Base-by-base conservation (phyloP, 371 early-diverging fungal species). In the Mucor sp. region DNA sequence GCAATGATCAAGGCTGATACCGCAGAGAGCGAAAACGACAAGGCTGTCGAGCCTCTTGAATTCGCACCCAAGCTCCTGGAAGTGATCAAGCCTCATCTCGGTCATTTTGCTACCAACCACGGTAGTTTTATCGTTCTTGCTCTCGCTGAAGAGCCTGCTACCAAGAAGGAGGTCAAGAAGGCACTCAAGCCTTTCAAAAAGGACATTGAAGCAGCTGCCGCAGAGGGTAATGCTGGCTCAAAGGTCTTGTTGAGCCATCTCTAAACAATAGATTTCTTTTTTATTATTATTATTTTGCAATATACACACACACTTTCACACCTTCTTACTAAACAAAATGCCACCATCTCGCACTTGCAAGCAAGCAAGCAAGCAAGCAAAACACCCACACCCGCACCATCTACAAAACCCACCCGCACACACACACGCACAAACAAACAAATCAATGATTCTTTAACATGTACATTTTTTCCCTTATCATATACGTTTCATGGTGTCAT, bases 131-230 rank as follows among this genome's bases (percentile, higher is more conserved):
- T 88, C 62, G 81, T 90, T 6, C 72, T 90, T 58, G 80, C 90
- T 15, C 79, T 90, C 62, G 78, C 86, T 56, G 88, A 90, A 77
- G 85, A 85, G 65, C 80, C 85, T 15, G 83, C 85, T n/a, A 86
- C 87, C 30, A 55, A 64, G 25, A 71, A 78, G 35, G 71, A 71
- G 21, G 75, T 74, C 7, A 72, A 70, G 35, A 74, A 76, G 44
- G 65, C 62, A 14, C 67, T 84, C 23, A 79, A 79, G 60, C 23
- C 76, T 4, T 80, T 79, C 63, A 81, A 80, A 62, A 72, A 78
- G 25, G 80, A 72, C 4, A 78, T 84, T 37, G 53, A 75, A 39
- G 59, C 63, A 21, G 81, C 78, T 21, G 79, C 80, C 12, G 14
- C 41, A 15, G 68, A 77, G 27, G 70, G 68, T 25, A 78, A 80